A percentile compares a stretch with the other conserved stretches of the same genome.
These are phyloP conservation scores for Fusarium penzigii DNA, from an alignment of 2,329 filamentous ascomycete species.

Conservation along the genomic window DNA sequence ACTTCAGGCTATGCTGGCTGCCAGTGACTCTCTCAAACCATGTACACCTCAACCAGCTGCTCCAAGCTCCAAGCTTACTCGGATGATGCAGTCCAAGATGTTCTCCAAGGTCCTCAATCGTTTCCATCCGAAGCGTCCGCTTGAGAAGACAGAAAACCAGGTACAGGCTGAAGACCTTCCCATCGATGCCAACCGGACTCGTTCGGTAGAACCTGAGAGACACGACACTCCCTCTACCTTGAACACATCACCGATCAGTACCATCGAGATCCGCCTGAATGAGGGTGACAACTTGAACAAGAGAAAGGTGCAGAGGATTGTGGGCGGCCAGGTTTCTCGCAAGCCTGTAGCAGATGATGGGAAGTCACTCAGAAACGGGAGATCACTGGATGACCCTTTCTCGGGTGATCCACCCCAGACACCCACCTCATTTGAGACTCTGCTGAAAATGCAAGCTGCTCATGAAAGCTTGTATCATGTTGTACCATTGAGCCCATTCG, in stretches of 20 bases:
- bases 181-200: not conserved
- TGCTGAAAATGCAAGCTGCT: constrained; percentile 15
- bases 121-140: constrained; percentile 29
- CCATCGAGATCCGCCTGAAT: constrained; percentile 35
- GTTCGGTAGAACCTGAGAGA: constrained; percentile 7
- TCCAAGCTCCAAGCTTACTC: constrained; percentile 27
- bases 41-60: constrained; percentile 11
- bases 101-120: constrained; percentile 37
- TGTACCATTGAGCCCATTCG: constrained; percentile 31
- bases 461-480: constrained; percentile 3
- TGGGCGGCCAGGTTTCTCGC: constrained; percentile 31
- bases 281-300: constrained; percentile 38
- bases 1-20: constrained; percentile 38
- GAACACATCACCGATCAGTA: constrained; percentile 29
- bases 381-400: constrained; percentile 33
- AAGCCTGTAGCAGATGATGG: constrained; percentile 33
- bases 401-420: constrained; percentile 22
- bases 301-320: constrained; percentile 36
- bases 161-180: not conserved
- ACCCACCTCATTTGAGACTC: constrained; percentile 25
- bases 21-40: constrained; percentile 37
- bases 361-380: constrained; percentile 28
- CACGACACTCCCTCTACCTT: constrained; percentile 3
- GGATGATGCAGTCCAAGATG: constrained; percentile 33
- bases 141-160: constrained; percentile 17